phyloP scores from a whole-genome alignment of 179 eudicot species.

The Gypsophila paniculata region DNA sequence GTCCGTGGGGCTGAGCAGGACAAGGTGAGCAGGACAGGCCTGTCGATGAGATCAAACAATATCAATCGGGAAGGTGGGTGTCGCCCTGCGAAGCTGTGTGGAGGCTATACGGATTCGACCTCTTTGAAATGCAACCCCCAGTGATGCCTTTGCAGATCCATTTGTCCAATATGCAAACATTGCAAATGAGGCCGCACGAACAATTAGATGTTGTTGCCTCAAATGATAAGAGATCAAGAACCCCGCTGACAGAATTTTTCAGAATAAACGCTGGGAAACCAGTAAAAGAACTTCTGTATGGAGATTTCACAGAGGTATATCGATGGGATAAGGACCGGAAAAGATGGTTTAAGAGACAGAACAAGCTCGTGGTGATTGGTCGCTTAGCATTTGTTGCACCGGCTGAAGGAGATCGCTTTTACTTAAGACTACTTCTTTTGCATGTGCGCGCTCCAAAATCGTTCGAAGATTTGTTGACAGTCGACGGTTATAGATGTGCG shows the following conservation, averaged over 20 bases:
- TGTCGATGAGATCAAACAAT: too few relatives aligned
- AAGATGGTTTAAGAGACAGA: neutral
- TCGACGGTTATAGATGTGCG: neutral
- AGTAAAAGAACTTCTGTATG: neutral
- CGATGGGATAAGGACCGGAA: neutral
- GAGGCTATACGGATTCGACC: neutral
- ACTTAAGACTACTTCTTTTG: neutral
- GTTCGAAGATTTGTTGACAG: slow-evolving; percentile 16
- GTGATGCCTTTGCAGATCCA: neutral
- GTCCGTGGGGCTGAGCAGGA: neutral
- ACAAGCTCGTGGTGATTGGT: neutral
- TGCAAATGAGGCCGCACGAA: neutral
- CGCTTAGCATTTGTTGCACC: slow-evolving; percentile 16
- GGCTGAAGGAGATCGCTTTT: slow-evolving; percentile 22
- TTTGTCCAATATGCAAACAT: neutral
- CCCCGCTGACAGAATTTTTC: neutral
- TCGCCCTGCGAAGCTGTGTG: neutral
- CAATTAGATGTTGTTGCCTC: neutral
- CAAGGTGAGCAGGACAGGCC: too few relatives aligned
- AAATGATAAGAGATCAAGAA: neutral
- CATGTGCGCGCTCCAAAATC: slow-evolving; percentile 17
- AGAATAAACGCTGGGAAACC: neutral
- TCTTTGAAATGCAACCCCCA: neutral
- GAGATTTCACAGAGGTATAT: neutral
- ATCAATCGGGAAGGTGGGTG: neutral